Evolutionary conservation across 2,329 filamentous ascomycete genomes (phyloP), one percentile per base, ranked within the genome.

Genomic region (Thermothelomyces thermophilus): DNA sequence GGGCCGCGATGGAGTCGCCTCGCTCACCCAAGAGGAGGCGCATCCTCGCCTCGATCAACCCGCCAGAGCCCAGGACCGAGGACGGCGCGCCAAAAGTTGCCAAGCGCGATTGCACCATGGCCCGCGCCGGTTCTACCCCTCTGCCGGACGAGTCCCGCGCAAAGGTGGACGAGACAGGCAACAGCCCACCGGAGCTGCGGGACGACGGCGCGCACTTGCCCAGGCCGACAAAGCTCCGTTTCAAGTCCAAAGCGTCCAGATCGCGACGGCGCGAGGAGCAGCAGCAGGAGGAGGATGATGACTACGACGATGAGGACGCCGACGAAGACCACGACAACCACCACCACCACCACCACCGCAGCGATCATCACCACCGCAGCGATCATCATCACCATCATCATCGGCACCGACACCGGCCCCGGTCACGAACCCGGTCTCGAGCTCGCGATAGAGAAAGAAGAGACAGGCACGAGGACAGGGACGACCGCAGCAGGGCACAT

Each of bases 11-110:
- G 20, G 54, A 56, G 17, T 52, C 52, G 31, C 52, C 51, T 17
- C 50, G 54, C 31, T 63, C 62, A 41, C 62, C 64, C n/a, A 59
- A 62, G 56, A 63, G 74, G 60, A 70, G 72, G n/a, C 72, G 71
- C 39, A 74, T 76, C 17, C 65, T 77, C 16, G 72, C 71, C 6
- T 76, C 73, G 6, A 52, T 60, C 53, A 59, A 60, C 30, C 56
- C 49, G 3, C 43, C 50, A 17, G 46, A 47, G 2, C 3, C 16
- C 22, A 11, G 44, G 5, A 22, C 1, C 26, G 39, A 50, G 5
- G 40, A 53, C 11, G 24, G 44, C 16, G 41, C 5, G 16, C 13
- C 39, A n/a, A 19, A 5, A 31, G 10, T 20, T 5, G 33, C 19
- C 34, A 43, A 36, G 26, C 50, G 20, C 41, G 42, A 47, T 22